Evolutionary conservation across 768 basidiomycete genomes (phyloP).

Genomic region (Rickenella mellea): DNA sequence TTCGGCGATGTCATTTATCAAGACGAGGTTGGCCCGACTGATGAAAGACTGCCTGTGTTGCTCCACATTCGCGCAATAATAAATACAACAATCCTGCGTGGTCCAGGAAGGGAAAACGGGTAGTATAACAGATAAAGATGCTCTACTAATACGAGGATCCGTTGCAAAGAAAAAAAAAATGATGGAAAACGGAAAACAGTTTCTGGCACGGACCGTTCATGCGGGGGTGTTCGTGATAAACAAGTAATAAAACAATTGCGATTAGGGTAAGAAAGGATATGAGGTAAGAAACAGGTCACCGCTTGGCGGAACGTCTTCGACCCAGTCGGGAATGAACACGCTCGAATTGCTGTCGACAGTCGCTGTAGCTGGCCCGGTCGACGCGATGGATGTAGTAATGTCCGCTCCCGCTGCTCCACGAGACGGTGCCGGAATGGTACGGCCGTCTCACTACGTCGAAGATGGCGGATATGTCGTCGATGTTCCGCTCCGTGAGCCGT

Average conservation of each 20-base stretch:
- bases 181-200: not conserved
- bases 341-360: constrained; percentile 48
- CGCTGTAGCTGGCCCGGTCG: constrained; percentile 61
- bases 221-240: not conserved
- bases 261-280: too few relatives aligned
- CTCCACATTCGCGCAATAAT: too few relatives aligned
- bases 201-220: not conserved
- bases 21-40: too few relatives aligned
- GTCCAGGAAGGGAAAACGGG: too few relatives aligned
- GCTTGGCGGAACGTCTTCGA: not conserved
- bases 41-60: too few relatives aligned
- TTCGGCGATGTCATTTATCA: too few relatives aligned
- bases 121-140: too few relatives aligned
- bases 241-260: too few relatives aligned
- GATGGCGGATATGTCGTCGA: constrained; percentile 74
- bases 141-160: too few relatives aligned
- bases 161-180: too few relatives aligned
- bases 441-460: constrained; percentile 63
- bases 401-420: constrained; percentile 69
- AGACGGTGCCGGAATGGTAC: constrained; percentile 68
- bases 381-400: constrained; percentile 71
- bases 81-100: too few relatives aligned
- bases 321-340: not conserved
- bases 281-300: not conserved
- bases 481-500: constrained; percentile 76